Evolutionary conservation across 805 yeast species (phyloP), one percentile per base, ranked within the genome.

Genomic region (Monosporozyma siamensis): DNA sequence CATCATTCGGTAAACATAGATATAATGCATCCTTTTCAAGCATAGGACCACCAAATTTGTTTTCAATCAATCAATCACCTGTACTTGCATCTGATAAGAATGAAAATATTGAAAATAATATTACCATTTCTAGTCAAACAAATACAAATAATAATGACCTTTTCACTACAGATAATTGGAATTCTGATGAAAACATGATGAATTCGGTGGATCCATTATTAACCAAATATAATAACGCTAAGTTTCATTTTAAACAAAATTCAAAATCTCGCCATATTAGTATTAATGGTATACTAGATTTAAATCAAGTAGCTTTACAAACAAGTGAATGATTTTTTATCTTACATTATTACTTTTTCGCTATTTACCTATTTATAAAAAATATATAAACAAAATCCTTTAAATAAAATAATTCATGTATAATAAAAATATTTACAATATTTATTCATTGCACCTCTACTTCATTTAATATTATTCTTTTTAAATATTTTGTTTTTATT

Each of bases 251-350:
- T 32, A 32, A 32, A 18, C 35, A 32, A 32, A 32, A 32, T 32
- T 18, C 23, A 32, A 32, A 32, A 18, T 32, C 35, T 32, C 23
- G 14, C 18, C 21, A 32, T 32, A 32, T 18, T n/a, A 32, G 35
- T 18, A 38, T 27, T 25, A 38, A 38, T 30, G 40, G 40, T 21
- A 38, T 39, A 29, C 18, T 39, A 21, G 21, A 31, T 23, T 39
- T 39, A 11, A 23, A 29, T 39, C 36, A 39, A 39, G 36, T 39
- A 11, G 41, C 41, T 18, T 39, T 39, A 31, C 41, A 38, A 38
- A 38, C 37, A 18, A 18, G 35, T 18, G 35, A 32, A 18, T 32
- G 23, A 32, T 18, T 9, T 23, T 23, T 9, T 9, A 6, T 23
- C n/a, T n/a, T n/a, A n/a, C n/a, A n/a, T n/a, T n/a, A n/a, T n/a